Evolutionary conservation across 495 filamentous ascomycete genomes (phyloP).

Genomic region (Articulospora tetracladia): DNA sequence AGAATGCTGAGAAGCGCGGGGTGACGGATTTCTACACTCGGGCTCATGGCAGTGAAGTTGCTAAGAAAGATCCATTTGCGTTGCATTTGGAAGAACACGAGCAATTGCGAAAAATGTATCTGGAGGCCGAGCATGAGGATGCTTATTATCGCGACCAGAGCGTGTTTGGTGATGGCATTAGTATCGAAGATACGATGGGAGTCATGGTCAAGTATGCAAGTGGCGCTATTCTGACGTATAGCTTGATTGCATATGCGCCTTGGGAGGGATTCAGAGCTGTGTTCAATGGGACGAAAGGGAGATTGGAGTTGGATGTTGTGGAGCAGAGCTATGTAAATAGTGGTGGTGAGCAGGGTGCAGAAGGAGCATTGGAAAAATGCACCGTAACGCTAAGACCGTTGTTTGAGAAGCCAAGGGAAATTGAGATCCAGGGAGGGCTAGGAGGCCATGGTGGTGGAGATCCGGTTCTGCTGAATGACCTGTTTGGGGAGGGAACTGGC

Average conservation of each 20-base stretch:
- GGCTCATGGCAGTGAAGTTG: slow-evolving; percentile 31
- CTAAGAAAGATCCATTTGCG: slow-evolving; percentile 43
- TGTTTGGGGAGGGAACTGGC: slow-evolving; percentile 36
- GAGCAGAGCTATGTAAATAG: slow-evolving; percentile 47
- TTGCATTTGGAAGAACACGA: slow-evolving; percentile 44
- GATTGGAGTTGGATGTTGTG: slow-evolving; percentile 44
- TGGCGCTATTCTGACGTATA: slow-evolving; percentile 46
- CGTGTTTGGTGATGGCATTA: slow-evolving; percentile 56
- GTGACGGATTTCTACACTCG: slow-evolving; percentile 35
- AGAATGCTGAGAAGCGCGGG: slow-evolving; percentile 41
- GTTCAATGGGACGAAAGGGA: slow-evolving; percentile 42
- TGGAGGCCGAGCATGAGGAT: slow-evolving; percentile 57
- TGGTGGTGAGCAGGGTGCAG: slow-evolving; percentile 39
- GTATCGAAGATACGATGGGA: slow-evolving; percentile 58
- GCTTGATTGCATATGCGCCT: slow-evolving; percentile 43
- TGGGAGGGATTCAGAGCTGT: slow-evolving; percentile 45
- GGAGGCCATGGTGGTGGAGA: slow-evolving; percentile 45
- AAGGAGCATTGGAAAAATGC: slow-evolving; percentile 37
- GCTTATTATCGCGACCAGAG: slow-evolving; percentile 54
- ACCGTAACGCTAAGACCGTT: slow-evolving; percentile 34
- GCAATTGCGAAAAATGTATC: slow-evolving; percentile 50
- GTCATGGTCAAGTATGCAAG: slow-evolving; percentile 51
- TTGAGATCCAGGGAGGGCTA: slow-evolving; percentile 34
- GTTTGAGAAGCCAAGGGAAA: slow-evolving; percentile 41
- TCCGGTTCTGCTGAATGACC: slow-evolving; percentile 38